Base-by-base conservation (phyloP, 2,329 filamentous ascomycete species). In the Boeremia exigua region DNA sequence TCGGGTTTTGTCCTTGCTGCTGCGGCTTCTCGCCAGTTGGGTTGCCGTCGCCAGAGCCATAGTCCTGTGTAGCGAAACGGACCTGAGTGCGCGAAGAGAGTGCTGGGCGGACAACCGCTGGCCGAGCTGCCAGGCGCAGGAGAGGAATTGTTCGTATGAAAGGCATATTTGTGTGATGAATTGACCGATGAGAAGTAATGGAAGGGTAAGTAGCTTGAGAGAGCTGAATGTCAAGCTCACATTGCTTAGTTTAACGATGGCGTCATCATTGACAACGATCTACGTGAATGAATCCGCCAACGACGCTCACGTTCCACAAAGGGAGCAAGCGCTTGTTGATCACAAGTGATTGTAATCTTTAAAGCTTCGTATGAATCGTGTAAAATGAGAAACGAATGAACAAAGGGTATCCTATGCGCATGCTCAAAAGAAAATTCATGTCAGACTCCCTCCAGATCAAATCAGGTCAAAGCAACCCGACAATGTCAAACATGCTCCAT, bases 21-120 rank as follows among this genome's bases (percentile, higher is more conserved):
- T 79, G 68, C 1, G 77, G 77, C n/a, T 76, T 75, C 63, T 79
- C 77, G 54, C 75, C 76, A n/a, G 59, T 71, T 28, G 77, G 77
- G 45, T 77, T 75, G 59, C 77, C 77, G 7, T 71, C 61, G 49
- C 76, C 78, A 23, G 71, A 75, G 61, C 79, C 78, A 60, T 80
- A 80, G 68, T 77, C 78, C 54, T 67, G 61, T 19, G 64, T 66
- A 25, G 75, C 76, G 57, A 74, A 71, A 52, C 74, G 75, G 29
- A 64, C 58, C 44, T 73, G 70, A 32, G 69, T 42, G 30, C 60
- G 62, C 17, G 70, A 64, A 56, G 68, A 70, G 49, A 68, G 60
- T 19, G 68, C 63, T 38, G 61, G 59, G 14, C 66, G 60, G 29
- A 70, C 54, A 32, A 61, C 56, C 30, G 64, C 60, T 29, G 65